Conservation (phyloP, 768 basidiomycete genomes). For the Terana coerulea region DNA sequence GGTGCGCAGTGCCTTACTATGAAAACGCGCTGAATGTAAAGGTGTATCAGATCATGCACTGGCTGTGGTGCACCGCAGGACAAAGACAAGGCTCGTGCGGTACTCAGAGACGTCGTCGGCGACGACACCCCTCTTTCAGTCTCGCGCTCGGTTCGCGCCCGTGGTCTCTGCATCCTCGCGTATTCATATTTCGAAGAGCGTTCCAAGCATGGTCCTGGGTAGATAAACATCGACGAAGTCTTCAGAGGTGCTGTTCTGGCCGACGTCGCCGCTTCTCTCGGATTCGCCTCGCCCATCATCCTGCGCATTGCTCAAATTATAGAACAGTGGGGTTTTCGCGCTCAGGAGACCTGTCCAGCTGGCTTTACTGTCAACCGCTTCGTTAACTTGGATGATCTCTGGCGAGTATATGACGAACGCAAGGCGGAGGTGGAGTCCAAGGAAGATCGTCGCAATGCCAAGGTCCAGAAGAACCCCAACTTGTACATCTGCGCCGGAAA, state of each 20-base stretch:
- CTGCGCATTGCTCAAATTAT: conserved; percentile 7
- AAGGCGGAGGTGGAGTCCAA: conserved; percentile 5
- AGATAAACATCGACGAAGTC: conserved; percentile 8
- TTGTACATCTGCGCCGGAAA: conserved; percentile 17
- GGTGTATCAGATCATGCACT: background rate
- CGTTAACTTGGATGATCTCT: conserved; percentile 4
- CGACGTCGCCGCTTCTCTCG: conserved; percentile 6
- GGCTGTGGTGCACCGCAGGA: background rate
- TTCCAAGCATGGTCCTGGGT: background rate
- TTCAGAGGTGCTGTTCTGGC: conserved; percentile 9
- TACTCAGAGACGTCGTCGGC: background rate
- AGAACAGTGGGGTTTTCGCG: background rate
- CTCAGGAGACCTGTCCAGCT: background rate
- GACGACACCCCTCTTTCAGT: background rate
- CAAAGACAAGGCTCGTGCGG: background rate
- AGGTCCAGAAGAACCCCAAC: conserved; percentile 8
- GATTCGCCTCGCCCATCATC: conserved; percentile 10
- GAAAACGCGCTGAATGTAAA: background rate
- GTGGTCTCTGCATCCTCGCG: background rate
- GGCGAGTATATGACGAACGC: conserved; percentile 10
- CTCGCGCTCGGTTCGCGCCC: background rate
- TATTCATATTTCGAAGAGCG: background rate
- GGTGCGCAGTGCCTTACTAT: background rate
- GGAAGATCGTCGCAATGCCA: conserved; percentile 5
- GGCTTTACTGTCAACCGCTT: conserved; percentile 3